Conservation (phyloP, 1,139 yeast species). For the Pichia sp. region DNA sequence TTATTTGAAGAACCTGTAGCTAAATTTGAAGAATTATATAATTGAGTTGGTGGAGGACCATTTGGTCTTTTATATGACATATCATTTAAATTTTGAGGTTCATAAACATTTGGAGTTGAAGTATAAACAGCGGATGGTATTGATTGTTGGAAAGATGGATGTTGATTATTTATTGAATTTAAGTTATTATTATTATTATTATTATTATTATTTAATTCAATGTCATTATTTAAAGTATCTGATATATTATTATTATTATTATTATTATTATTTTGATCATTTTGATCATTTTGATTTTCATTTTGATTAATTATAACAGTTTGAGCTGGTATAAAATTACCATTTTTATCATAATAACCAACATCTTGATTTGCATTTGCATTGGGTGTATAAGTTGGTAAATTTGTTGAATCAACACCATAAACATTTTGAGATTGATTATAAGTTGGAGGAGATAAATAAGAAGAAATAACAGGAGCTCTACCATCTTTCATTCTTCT, state of each 20-base stretch:
- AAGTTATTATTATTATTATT: too few species aligned
- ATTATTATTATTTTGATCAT: neutral
- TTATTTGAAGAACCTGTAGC: conserved; percentile 1
- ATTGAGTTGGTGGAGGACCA: conserved; percentile 14
- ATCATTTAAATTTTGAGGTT: conserved; percentile 1
- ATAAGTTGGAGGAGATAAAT: conserved; percentile 92
- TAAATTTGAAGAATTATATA: neutral
- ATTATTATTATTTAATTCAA: neutral
- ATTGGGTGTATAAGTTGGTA: conserved; percentile 62
- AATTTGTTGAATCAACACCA: conserved; percentile 41
- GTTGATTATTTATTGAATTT: neutral
- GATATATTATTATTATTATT: too few species aligned
- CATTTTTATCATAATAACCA: conserved; percentile 73
- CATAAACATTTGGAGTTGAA: neutral
- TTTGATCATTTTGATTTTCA: neutral
- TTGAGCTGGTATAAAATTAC: conserved; percentile 41
- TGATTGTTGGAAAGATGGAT: neutral
- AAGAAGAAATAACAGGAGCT: conserved; percentile 70
- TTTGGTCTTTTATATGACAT: conserved; percentile 11
- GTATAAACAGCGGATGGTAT: neutral
- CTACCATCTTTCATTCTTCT: conserved; percentile 56
- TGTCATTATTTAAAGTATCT: neutral
- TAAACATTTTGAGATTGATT: conserved; percentile 64
- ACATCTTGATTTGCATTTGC: conserved; percentile 62
- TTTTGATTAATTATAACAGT: neutral